phyloP scores from a whole-genome alignment of 768 basidiomycete species.

The Suillus alpinus region DNA sequence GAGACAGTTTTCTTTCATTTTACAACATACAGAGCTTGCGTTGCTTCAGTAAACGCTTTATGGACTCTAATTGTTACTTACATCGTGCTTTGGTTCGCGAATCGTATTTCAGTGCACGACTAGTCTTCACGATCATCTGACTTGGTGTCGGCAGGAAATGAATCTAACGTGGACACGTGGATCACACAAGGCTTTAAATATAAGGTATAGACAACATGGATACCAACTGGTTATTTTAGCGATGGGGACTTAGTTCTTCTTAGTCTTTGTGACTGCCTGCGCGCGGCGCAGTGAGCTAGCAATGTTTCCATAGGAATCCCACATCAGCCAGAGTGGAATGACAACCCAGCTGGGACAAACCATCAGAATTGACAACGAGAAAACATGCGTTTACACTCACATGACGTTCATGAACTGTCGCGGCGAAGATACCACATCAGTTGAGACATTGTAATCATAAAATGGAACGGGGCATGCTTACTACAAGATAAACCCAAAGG shows the following conservation, averaged over 20 bases:
- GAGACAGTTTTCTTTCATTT: conserved; percentile 7
- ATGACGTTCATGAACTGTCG: conserved; percentile 76
- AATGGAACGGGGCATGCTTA: conserved; percentile 36
- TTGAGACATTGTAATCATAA: background rate
- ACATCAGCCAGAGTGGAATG: conserved; percentile 74
- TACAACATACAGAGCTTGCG: conserved; percentile 4
- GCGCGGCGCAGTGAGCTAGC: conserved; percentile 51
- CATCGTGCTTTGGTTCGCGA: background rate
- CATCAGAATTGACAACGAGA: background rate
- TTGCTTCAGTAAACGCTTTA: conserved; percentile 9
- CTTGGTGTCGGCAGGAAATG: background rate
- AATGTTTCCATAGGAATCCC: conserved; percentile 73
- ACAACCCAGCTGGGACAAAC: conserved; percentile 64
- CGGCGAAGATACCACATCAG: background rate
- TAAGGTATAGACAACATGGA: background rate
- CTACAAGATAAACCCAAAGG: conserved; percentile 80
- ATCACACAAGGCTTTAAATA: background rate
- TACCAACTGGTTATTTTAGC: background rate
- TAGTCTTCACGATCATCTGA: background rate
- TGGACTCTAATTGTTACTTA: conserved; percentile 12
- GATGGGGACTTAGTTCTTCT: conserved; percentile 27
- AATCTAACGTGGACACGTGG: background rate
- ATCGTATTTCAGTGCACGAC: background rate
- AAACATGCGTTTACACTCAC: conserved; percentile 38
- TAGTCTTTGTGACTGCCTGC: conserved; percentile 33